These are phyloP conservation scores for Trichoderma asperelloides DNA, from an alignment of 495 filamentous ascomycete genomes.

Conservation along the genomic window DNA sequence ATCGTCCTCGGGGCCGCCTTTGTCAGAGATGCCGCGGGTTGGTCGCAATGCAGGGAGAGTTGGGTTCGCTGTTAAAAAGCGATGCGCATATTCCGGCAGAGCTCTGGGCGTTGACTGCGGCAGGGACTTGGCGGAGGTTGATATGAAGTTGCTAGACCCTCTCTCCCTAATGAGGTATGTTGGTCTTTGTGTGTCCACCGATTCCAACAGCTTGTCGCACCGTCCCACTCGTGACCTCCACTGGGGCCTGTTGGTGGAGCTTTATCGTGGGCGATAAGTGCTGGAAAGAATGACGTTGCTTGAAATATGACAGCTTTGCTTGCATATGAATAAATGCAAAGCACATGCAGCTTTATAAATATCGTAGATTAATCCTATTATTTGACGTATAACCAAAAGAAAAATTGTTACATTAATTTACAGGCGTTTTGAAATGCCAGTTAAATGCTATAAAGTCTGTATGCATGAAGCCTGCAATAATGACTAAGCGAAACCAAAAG, in stretches of 20 bases:
- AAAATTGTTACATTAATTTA: too few relatives aligned
- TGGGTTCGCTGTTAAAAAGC: not conserved
- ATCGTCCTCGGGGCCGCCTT: not conserved
- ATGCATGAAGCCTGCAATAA: too few relatives aligned
- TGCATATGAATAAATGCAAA: not conserved
- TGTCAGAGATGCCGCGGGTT: not conserved
- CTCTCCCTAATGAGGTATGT: not conserved
- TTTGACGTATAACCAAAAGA: too few relatives aligned
- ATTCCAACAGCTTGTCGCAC: constrained; percentile 6
- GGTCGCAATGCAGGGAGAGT: not conserved
- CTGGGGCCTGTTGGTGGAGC: not conserved
- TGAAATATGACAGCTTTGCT: not conserved
- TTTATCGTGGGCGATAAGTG: not conserved
- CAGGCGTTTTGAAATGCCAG: too few relatives aligned
- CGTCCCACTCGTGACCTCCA: constrained; percentile 5
- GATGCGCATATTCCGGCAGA: not conserved
- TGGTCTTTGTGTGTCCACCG: not conserved
- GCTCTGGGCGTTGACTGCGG: not conserved
- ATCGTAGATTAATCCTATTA: too few relatives aligned
- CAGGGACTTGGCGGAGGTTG: not conserved
- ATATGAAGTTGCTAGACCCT: not conserved
- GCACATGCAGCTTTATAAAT: too few relatives aligned
- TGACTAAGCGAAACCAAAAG: too few relatives aligned
- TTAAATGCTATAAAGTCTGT: too few relatives aligned
- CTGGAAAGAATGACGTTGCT: not conserved